phyloP scores from a whole-genome alignment of 2,329 filamentous ascomycete species.

The Colletotrichum gigasporum region DNA sequence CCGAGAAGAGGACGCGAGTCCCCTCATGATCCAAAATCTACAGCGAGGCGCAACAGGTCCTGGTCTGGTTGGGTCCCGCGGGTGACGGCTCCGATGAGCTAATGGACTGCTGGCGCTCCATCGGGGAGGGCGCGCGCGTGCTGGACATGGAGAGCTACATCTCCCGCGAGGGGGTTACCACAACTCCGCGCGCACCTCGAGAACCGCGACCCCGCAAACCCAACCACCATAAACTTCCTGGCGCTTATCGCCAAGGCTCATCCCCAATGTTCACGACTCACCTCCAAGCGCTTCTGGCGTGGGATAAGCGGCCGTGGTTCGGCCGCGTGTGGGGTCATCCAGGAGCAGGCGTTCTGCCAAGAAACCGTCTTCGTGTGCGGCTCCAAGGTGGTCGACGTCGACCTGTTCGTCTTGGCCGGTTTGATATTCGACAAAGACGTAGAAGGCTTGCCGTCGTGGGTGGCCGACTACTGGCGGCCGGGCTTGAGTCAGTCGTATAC shows the following conservation, averaged over 20 bases:
- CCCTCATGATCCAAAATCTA: conserved; percentile 49
- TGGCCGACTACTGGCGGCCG: conserved; percentile 48
- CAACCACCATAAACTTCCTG: conserved; percentile 35
- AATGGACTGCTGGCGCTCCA: conserved; percentile 26
- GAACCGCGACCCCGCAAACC: conserved; percentile 1
- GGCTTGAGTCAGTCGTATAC: conserved; percentile 5
- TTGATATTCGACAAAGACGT: conserved; percentile 31
- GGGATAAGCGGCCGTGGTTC: conserved; percentile 36
- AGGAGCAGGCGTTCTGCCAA: conserved; percentile 39
- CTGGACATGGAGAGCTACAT: conserved; percentile 31
- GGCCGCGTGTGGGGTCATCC: conserved; percentile 40
- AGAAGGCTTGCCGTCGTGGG: conserved; percentile 44
- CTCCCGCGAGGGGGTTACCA: conserved; percentile 5
- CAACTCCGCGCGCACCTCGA: not conserved
- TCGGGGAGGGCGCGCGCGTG: conserved; percentile 40
- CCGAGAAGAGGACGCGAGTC: conserved; percentile 47
- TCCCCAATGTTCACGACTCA: not conserved
- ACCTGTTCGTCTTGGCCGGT: conserved; percentile 36
- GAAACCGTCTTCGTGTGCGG: conserved; percentile 40
- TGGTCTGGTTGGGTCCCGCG: conserved; percentile 46
- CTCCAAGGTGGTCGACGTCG: conserved; percentile 35
- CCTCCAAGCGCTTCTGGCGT: not conserved
- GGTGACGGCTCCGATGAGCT: conserved; percentile 24
- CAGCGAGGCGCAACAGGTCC: conserved; percentile 41
- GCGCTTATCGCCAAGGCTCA: not conserved